Evolutionary conservation across 2,329 filamentous ascomycete species (phyloP), one percentile per base, ranked within the genome.

Genomic region (Cladosporium oxysporum): DNA sequence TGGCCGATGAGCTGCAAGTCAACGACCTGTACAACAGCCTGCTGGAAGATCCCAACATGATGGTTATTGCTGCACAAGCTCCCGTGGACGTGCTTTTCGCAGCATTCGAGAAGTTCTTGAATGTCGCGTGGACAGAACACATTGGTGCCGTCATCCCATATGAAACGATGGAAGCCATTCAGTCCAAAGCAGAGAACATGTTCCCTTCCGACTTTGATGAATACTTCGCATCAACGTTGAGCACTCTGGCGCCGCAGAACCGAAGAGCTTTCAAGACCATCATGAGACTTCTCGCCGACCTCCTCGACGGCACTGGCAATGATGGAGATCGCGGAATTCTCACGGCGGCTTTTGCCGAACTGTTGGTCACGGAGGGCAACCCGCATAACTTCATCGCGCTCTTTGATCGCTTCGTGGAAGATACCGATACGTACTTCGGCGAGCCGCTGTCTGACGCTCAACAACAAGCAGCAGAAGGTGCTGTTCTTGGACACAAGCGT

Each of bases 21-120:
- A 97, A 97, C 73, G 92, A 96, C 71, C 82, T 97, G 1, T 97
- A 97, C 79, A 97, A 97, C 75, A 86, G 88, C 37, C 84, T 97
- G 16, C 88, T 96, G 21, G 93, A 97, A 76, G 90, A 90, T 69
- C 91, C 93, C 0, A 90, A 87, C 62, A 92, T 92, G 73, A 85
- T 91, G 69, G 90, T 96, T 62, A 83, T 88, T 11, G 88, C 91
- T 1, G 85, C 88, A 0, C 92, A 97, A 66, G 84, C 91, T 10
- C 86, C 89, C 3, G 88, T 94, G 10, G 93, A 97, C 73, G 88
- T 94, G 23, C 85, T 98, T 5, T 96, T 97, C 74, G 90, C 91
- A 29, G 91, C 93, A 0, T 98, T 97, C 76, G 93, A 97, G 76
- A 97, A 96, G 68, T 98, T 97, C 71, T 81, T 97, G 67, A 88